phyloP scores from a whole-genome alignment of 2,329 filamentous ascomycete species.

The Botrytis cinerea region DNA sequence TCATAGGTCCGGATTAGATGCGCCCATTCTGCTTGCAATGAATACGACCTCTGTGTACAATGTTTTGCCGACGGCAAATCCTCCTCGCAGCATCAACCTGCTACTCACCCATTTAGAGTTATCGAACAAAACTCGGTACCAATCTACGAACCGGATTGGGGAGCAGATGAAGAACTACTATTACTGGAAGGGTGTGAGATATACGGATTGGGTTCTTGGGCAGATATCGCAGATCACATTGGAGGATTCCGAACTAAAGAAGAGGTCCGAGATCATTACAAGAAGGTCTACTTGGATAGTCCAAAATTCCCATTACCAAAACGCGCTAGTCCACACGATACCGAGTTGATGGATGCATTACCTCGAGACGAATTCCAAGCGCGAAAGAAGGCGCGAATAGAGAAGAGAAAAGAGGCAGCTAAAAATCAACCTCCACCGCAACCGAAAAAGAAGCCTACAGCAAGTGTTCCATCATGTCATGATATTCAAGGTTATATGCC shows the following conservation, averaged over 20 bases:
- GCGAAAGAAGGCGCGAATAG: slow-evolving; percentile 89
- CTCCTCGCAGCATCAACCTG: slow-evolving; percentile 82
- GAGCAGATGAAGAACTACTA: slow-evolving; percentile 93
- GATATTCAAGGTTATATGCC: slow-evolving; percentile 99
- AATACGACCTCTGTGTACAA: slow-evolving; percentile 95
- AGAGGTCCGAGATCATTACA: slow-evolving; percentile 93
- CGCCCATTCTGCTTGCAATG: slow-evolving; percentile 73
- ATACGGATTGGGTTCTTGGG: slow-evolving; percentile 95
- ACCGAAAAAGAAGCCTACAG: slow-evolving; percentile 93
- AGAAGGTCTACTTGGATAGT: slow-evolving; percentile 83
- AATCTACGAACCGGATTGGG: slow-evolving; percentile 94
- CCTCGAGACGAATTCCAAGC: slow-evolving; percentile 91
- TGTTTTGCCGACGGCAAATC: slow-evolving; percentile 85
- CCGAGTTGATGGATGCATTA: slow-evolving; percentile 73
- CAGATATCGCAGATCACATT: slow-evolving; percentile 96
- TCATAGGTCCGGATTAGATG: slow-evolving; percentile 88
- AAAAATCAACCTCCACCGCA: slow-evolving; percentile 81
- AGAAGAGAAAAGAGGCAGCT: slow-evolving; percentile 83
- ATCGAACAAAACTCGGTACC: slow-evolving; percentile 99
- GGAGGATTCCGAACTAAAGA: slow-evolving; percentile 93
- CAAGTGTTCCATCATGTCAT: slow-evolving; percentile 92
- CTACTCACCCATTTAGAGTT: slow-evolving; percentile 84
- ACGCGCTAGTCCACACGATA: slow-evolving; percentile 81
- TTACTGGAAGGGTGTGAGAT: slow-evolving; percentile 92
- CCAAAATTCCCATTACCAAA: slow-evolving; percentile 82